These are phyloP conservation scores for Sporobolomyces phaffii DNA, from an alignment of 768 basidiomycete genomes.

Conservation along the genomic window DNA sequence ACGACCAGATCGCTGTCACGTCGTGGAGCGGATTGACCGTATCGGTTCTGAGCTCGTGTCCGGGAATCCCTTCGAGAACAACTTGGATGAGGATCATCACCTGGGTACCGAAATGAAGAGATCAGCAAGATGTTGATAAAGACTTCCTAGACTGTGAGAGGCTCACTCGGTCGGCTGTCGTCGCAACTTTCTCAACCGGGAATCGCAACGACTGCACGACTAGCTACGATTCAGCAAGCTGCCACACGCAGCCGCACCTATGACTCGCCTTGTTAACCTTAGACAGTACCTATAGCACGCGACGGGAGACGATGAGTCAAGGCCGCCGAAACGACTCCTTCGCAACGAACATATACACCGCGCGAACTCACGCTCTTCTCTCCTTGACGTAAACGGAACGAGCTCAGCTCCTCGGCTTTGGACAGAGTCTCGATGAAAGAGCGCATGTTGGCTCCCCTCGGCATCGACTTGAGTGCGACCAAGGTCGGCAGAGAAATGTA, in stretches of 20 bases:
- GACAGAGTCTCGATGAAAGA: slow-evolving; percentile 60
- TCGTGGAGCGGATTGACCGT: slow-evolving; percentile 65
- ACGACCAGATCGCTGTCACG: slow-evolving; percentile 63
- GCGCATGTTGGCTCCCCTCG: slow-evolving; percentile 18
- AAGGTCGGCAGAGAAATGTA: slow-evolving; percentile 56
- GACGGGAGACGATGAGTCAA: background rate
- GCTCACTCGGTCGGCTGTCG: slow-evolving; percentile 62
- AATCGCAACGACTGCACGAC: slow-evolving; percentile 69
- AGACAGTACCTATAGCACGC: slow-evolving; percentile 43
- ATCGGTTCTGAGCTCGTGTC: slow-evolving; percentile 64
- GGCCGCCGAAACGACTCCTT: background rate
- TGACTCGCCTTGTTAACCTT: slow-evolving; percentile 64
- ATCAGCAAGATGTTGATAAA: too few species aligned
- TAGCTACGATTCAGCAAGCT: slow-evolving; percentile 22
- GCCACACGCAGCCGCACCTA: too few species aligned
- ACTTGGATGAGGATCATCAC: slow-evolving; percentile 38
- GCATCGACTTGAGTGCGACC: slow-evolving; percentile 55
- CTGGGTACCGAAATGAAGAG: background rate
- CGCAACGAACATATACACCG: background rate
- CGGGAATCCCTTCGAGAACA: slow-evolving; percentile 42
- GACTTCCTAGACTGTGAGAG: slow-evolving; percentile 42
- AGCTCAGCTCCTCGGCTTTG: slow-evolving; percentile 64
- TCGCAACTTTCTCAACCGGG: slow-evolving; percentile 67
- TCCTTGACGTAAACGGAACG: slow-evolving; percentile 63
- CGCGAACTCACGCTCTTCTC: slow-evolving; percentile 61